Evolutionary conservation across 345 rosid species (phyloP), one percentile per base, ranked within the genome.

Genomic region (Citrus mangshanensis): DNA sequence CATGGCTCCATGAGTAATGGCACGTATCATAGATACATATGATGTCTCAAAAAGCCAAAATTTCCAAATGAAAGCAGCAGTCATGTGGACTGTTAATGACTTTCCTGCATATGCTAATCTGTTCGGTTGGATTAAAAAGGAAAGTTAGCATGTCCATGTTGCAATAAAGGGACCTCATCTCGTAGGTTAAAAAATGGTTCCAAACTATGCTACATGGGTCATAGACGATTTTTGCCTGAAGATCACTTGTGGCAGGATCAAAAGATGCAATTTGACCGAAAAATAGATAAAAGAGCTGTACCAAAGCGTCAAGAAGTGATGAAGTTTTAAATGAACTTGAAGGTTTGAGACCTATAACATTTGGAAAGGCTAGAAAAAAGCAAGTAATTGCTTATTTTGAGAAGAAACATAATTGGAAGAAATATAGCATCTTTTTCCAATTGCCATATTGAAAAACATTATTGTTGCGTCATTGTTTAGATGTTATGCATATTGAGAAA

Each of bases 401-500:
- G 60, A 55, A 55, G n/a, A 21, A 55, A 4, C 59, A 28, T 58
- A 49, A 68, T 30, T 63, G 21, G 65, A 18, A 21, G 49, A 79
- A 71, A 35, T 32, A 42, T 10, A 40, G 0, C 13, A 40, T 9
- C 13, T 40, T 40, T 40, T 40, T 40, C 13, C 49, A 40, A 9
- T 32, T 70, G 0, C 72, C 28, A 14, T 79, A 67, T 55, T 73
- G 32, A 74, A 35, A 55, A 1, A 37, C 21, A 3, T 25, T 42
- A 0, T 12, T 72, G 5, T 38, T 79, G 21, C 19, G 35, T 7
- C 66, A 58, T 9, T 70, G 60, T 21, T 63, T 81, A 9, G 72
- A 82, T 70, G 72, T 32, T 1, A 78, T 78, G 56, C 76, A 78
- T 6, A 67, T 69, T 13, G 79, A 77, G 40, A 80, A 73, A 9